phyloP scores from a whole-genome alignment of 257 asterid species.

The Solanum verrucosum region DNA sequence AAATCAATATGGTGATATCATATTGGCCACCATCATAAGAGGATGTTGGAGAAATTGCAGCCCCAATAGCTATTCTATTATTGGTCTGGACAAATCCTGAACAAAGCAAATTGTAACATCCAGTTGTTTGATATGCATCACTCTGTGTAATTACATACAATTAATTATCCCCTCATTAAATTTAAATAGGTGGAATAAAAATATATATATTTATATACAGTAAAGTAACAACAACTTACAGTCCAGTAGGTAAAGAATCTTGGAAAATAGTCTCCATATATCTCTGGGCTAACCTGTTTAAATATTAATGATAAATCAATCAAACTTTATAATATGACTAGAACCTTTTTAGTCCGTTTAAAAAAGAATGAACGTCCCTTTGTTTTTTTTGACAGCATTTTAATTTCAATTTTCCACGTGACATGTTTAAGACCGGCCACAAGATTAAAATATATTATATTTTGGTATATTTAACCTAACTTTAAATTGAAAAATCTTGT shows the following conservation, averaged over 20 bases:
- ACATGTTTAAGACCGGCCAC: too few species aligned
- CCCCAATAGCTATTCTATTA: conserved; percentile 9
- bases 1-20: conserved; percentile 13
- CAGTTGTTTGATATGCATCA: conserved; percentile 16
- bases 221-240: background rate
- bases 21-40: conserved; percentile 5
- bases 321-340: background rate
- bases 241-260: conserved; percentile 4
- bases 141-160: conserved; percentile 1
- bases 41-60: conserved; percentile 9
- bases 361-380: too few species aligned
- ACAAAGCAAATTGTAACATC: conserved; percentile 28
- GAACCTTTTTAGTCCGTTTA: background rate
- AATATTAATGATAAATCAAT: conserved; percentile 8
- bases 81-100: conserved; percentile 24
- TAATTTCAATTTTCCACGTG: too few species aligned
- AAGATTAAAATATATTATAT: too few species aligned
- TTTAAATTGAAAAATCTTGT: too few species aligned
- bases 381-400: too few species aligned
- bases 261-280: background rate
- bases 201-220: background rate
- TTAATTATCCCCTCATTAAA: background rate
- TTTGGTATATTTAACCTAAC: too few species aligned
- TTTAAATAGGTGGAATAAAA: background rate
- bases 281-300: conserved; percentile 4